Base-by-base conservation (phyloP, 163 green algal genomes). In the Chlamydomonas reinhardtii region DNA sequence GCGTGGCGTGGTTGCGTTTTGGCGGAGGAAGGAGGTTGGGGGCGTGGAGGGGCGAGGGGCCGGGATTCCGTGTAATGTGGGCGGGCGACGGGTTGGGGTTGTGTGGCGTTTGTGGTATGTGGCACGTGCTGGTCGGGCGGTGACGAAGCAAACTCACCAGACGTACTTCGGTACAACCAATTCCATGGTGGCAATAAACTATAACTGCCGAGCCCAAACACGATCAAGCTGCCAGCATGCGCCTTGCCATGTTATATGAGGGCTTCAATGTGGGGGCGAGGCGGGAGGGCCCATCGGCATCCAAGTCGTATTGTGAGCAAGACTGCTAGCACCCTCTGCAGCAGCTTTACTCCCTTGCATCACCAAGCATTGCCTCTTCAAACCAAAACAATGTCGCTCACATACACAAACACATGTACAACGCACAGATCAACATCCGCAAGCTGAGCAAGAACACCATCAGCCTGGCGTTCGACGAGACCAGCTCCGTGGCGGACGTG, bases 381-480 rank as follows among this genome's bases (percentile, higher is more conserved):
- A 56, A 17, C 11, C 48, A 56, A 17, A 19, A 6, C 43, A 16
- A 54, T 11, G 8, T 11, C 43, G 11, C 6, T 54, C 11, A 54
- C 43, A 6, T 54, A 54, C 43, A 54, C 48, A 12, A 56, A 56
- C 11, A 1, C 48, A n/a, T n/a, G n/a, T 14, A 19, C 48, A 22
- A 56, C 48, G 48, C 73, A 1, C 78, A 90, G 32, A 90, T 97
- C 16, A 99, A 99, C 95, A 83, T 99, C 81, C 95, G 98, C 64
- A 86, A 94, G 82, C 83, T 99, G 48, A 92, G 96, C 89, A 74
- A 59, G 64, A 92, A 56, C 29, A 86, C 85, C 25, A 83, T 99
- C 25, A 94, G 91, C 68, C 78, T 99, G 52, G 88, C 96, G 2
- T 87, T 99, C 48, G 98, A 99, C 86, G 98, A 99, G 95, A 99